phyloP scores from a whole-genome alignment of 129 eudicot genomes.

The Solidago caesia region DNA sequence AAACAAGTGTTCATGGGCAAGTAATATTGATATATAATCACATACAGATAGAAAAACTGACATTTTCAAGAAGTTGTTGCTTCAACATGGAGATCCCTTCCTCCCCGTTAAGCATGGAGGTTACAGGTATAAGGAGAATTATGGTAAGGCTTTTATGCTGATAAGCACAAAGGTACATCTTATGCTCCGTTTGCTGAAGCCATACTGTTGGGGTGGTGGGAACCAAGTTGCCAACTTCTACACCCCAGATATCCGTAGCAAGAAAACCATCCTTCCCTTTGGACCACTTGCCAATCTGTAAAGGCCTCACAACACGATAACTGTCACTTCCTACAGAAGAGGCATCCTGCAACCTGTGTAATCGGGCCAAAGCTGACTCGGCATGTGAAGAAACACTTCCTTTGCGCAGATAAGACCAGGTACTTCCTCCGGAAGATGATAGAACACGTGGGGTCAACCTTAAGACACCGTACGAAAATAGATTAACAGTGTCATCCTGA shows the following conservation, averaged over 20 bases:
- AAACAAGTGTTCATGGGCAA: not conserved
- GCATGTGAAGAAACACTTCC: slow-evolving; percentile 49
- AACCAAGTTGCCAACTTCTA: slow-evolving; percentile 52
- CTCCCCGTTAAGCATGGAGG: slow-evolving; percentile 65
- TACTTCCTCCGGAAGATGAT: slow-evolving; percentile 72
- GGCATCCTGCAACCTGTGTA: slow-evolving; percentile 45
- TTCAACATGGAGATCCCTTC: slow-evolving; percentile 69
- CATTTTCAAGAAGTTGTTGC: slow-evolving; percentile 71
- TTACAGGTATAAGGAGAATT: slow-evolving; percentile 75
- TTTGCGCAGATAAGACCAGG: slow-evolving; percentile 82
- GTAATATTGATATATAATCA: not conserved
- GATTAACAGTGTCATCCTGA: slow-evolving; percentile 84
- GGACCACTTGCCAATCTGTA: slow-evolving; percentile 79
- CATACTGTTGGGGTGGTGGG: slow-evolving; percentile 67
- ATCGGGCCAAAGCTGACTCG: slow-evolving; percentile 46
- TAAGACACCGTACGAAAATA: slow-evolving; percentile 62
- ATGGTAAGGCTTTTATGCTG: slow-evolving; percentile 82
- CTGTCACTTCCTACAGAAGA: slow-evolving; percentile 48
- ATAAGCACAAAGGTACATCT: slow-evolving; percentile 75
- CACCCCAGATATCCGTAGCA: slow-evolving; percentile 67
- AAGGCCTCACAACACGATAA: slow-evolving; percentile 62
- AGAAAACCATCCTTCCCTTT: slow-evolving; percentile 98
- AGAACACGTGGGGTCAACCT: slow-evolving; percentile 79
- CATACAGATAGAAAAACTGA: slow-evolving; percentile 31
- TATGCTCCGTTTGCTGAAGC: slow-evolving; percentile 83